These are phyloP conservation scores for Trematosphaeria pertusa DNA, from an alignment of 2,329 filamentous ascomycete species.

Conservation along the genomic window DNA sequence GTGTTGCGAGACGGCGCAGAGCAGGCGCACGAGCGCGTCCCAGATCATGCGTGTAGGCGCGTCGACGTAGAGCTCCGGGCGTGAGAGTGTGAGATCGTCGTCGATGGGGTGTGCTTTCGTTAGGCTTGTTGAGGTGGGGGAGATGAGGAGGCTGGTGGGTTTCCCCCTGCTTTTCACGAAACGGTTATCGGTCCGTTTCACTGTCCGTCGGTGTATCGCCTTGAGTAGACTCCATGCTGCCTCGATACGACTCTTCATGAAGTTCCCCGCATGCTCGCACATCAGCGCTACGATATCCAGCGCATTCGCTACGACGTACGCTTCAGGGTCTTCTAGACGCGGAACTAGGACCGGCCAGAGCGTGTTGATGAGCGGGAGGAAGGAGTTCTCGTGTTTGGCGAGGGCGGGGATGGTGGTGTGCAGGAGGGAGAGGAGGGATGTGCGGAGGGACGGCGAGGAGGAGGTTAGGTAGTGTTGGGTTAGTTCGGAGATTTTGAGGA, in stretches of 20 bases:
- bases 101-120: not conserved
- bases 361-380: constrained; percentile 87
- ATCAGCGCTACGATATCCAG: constrained; percentile 72
- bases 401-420: constrained; percentile 75
- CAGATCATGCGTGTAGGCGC: constrained; percentile 68
- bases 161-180: constrained; percentile 3
- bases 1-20: constrained; percentile 67
- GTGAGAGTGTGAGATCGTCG: not conserved
- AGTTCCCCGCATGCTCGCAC: constrained; percentile 77
- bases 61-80: constrained; percentile 53
- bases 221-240: constrained; percentile 70
- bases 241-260: constrained; percentile 77
- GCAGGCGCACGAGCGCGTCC: constrained; percentile 65
- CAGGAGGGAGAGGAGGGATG: constrained; percentile 79
- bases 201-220: constrained; percentile 34
- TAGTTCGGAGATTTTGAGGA: constrained; percentile 80
- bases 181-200: constrained; percentile 11
- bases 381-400: constrained; percentile 77
- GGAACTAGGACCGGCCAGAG: constrained; percentile 84
- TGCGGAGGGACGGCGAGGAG: constrained; percentile 77
- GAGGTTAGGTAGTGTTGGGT: constrained; percentile 92
- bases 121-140: not conserved
- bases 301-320: constrained; percentile 73
- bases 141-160: constrained; percentile 5
- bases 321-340: constrained; percentile 71